Evolutionary conservation across 257 asterid species (phyloP).

Genomic region (Pogostemon cablin): DNA sequence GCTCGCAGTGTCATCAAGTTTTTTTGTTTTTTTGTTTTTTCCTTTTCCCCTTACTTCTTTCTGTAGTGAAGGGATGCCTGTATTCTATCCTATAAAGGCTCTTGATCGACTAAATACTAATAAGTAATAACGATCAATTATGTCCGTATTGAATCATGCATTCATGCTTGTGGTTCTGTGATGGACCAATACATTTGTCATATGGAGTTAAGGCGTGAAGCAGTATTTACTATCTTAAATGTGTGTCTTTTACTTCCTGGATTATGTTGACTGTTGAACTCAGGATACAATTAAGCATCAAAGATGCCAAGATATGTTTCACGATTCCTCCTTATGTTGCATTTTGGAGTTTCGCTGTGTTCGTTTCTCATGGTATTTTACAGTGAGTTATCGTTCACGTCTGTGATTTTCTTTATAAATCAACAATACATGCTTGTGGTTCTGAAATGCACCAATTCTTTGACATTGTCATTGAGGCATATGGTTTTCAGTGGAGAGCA

Average conservation of each 20-base stretch:
- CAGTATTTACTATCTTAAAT: neutral
- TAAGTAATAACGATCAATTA: neutral
- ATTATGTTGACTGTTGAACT: neutral
- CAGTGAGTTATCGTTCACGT: neutral
- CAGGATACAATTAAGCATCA: neutral
- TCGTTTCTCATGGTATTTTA: neutral
- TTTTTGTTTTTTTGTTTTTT: too few relatives aligned
- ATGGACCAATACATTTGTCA: constrained; percentile 14
- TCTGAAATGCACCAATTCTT: constrained; percentile 17
- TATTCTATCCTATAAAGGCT: constrained; percentile 3
- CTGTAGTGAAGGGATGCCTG: neutral
- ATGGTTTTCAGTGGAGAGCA: neutral
- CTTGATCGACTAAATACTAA: neutral
- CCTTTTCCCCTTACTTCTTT: neutral
- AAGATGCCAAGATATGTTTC: neutral
- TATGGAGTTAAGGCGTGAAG: constrained; percentile 12
- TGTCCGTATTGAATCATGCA: neutral
- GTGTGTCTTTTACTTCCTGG: neutral
- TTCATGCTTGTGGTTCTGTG: neutral
- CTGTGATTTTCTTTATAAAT: constrained; percentile 10
- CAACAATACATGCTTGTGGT: neutral
- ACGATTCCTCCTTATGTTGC: neutral
- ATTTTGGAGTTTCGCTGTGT: neutral
- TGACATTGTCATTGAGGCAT: constrained; percentile 17
- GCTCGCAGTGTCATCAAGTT: neutral